Conservation (phyloP, 2,329 filamentous ascomycete genomes). For the Leptoxyphium fumago region DNA sequence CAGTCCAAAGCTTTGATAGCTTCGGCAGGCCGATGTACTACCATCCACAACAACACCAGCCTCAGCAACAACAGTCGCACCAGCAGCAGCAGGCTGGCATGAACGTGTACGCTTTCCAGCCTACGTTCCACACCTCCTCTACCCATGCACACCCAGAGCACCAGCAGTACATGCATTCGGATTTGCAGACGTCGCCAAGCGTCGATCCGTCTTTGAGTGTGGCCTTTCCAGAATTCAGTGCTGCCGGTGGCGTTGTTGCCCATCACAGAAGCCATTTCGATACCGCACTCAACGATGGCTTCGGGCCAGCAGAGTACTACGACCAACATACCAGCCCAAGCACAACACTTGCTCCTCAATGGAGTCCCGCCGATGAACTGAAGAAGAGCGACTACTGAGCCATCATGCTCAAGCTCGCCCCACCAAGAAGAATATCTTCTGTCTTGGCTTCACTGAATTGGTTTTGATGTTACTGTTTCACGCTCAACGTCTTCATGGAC, state of each 20-base stretch:
- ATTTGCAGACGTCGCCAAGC: constrained; percentile 15
- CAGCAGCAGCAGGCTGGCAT: constrained; percentile 11
- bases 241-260: constrained; percentile 1
- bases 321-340: constrained; percentile 13
- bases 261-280: constrained; percentile 15
- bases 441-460: too few species aligned
- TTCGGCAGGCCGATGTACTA: constrained; percentile 10
- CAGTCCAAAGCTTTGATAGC: constrained; percentile 15
- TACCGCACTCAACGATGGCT: constrained; percentile 13
- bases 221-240: constrained; percentile 5
- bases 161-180: constrained; percentile 13
- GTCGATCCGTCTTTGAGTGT: constrained; percentile 17
- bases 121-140: neutral
- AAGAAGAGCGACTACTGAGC: neutral
- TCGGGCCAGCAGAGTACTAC: constrained; percentile 6
- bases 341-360: constrained; percentile 12
- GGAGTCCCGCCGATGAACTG: constrained; percentile 9
- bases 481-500: too few species aligned
- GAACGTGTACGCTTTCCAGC: neutral
- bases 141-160: neutral
- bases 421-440: too few species aligned
- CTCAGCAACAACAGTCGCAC: constrained; percentile 11
- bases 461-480: too few species aligned
- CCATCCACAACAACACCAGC: constrained; percentile 5
- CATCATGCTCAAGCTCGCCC: too few species aligned